A percentile compares a stretch with the other conserved stretches of the same genome.
phyloP scores from a whole-genome alignment of 2,329 filamentous ascomycete genomes.

The Colletotrichum sp. region DNA sequence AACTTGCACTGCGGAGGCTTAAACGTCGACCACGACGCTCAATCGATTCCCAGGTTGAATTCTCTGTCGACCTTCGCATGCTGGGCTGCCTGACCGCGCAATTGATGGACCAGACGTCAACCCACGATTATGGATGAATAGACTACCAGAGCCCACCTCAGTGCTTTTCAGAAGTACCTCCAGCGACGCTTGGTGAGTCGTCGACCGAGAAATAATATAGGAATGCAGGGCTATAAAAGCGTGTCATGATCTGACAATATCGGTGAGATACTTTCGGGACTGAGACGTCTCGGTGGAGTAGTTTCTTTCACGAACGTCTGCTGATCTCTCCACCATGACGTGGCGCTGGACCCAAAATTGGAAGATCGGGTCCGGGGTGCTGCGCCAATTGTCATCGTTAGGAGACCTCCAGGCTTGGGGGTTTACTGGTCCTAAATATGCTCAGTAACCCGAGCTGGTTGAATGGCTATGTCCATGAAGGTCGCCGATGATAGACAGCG shows the following conservation, averaged over 20 bases:
- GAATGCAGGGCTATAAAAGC: neutral
- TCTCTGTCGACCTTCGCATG: neutral
- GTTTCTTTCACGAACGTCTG: neutral
- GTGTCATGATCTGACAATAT: neutral
- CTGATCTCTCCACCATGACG: neutral
- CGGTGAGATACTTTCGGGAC: neutral
- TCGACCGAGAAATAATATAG: neutral
- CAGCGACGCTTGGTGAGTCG: neutral
- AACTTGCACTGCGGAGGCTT: neutral
- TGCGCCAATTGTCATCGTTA: neutral
- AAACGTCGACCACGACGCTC: neutral
- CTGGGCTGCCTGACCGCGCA: neutral
- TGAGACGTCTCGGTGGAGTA: neutral
- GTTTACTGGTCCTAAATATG: neutral
- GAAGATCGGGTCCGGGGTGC: neutral
- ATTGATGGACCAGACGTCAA: neutral
- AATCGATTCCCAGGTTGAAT: too few relatives aligned
- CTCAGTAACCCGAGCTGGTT: neutral
- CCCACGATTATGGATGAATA: neutral
- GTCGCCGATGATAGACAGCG: neutral
- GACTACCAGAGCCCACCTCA: neutral
- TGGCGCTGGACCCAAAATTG: neutral
- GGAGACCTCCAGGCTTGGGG: neutral
- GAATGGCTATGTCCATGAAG: neutral
- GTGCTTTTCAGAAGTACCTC: neutral